Base-by-base conservation (phyloP, 345 rosid genomes). In the Passiflora organensis region DNA sequence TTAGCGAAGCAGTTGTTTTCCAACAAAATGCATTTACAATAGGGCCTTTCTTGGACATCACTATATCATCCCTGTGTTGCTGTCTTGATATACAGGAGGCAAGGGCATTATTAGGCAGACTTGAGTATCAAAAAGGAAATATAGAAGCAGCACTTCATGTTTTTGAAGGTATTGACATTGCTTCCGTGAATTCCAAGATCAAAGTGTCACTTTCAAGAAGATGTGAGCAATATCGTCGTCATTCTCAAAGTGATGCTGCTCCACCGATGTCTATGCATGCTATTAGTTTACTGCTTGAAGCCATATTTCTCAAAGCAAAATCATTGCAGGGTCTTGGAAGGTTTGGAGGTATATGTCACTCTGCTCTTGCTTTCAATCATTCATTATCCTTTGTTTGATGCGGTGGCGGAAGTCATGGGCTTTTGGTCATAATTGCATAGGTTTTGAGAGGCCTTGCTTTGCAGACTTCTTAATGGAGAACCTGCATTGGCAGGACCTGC, bases 121-220 rank as follows among this genome's bases (percentile, higher is more conserved):
- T 81, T 2, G 96, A 88, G 67, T 88, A 80, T 78, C 95, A 88
- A 61, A 85, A 83, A 53, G 91, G 96, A 49, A 88, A 83, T 49
- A 58, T 80, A 58, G 89, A 88, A 64, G 91, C 83, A 39, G 95
- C 95, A 39, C 73, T 88, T 53, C 81, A 80, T 67, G 96, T 88
- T 13, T 88, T 81, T 75, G 96, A 85, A 72, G 96, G 96, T 45
- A 88, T 88, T 66, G 91, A 88, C 70, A 71, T 83, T 42, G 74
- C 80, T 58, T 76, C 88, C 53, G 75, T 82, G 53, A 76, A 81
- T 32, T 64, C 80, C 13, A 88, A 83, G 76, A 76, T 88, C 74
- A 83, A 80, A 80, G 23, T 63, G 1, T 64, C 83, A 16, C 72
- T 85, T 44, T 55, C 82, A 13, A 56, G 72, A 53, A 78, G 67